Evolutionary conservation across 2,329 filamentous ascomycete genomes (phyloP), one percentile per base, ranked within the genome.

Genomic region (Fusarium equiseti): DNA sequence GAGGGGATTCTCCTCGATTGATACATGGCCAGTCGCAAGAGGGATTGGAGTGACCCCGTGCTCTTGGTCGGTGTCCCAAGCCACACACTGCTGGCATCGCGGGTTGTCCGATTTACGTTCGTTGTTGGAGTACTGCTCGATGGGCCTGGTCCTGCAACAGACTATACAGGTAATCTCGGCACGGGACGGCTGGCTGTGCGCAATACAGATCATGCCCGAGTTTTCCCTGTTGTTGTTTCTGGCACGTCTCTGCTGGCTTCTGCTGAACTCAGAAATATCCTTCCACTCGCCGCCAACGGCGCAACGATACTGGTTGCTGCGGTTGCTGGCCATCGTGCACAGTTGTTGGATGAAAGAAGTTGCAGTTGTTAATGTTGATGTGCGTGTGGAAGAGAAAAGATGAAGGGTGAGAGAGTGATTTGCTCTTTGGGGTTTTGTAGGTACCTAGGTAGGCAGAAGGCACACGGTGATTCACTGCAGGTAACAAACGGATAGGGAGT

Each of bases 261-360:
- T 73, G 8, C 79, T 81, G 59, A 82, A 83, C 6, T 63, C 66
- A 5, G 67, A 50, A 4, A 78, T 54, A 0, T 74, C 55, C 50
- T 79, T 79, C 79, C 77, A 82, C 58, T 82, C 80, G n/a, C 75
- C 73, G 6, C 81, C 81, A 20, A 77, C 66, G 31, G 78, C 76
- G 73, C 81, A 82, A 22, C 77, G 75, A 53, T 75, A 80, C 35
- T 79, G 80, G 18, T 53, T 81, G 13, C 18, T 38, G 20, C 24
- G 31, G 31, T 29, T 18, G 18, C 73, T 35, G 68, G 52, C 12
- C 50, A 32, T 49, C 18, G 8, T 38, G 35, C 10, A 38, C 35
- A 38, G 10, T 38, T 38, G 42, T 20, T 10, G 13, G n/a, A 26
- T 38, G 22, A 10, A n/a, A 22, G 22, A 13, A n/a, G n/a, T 13